Conservation (phyloP, 2,329 filamentous ascomycete species). For the Xylariaceae sp. region DNA sequence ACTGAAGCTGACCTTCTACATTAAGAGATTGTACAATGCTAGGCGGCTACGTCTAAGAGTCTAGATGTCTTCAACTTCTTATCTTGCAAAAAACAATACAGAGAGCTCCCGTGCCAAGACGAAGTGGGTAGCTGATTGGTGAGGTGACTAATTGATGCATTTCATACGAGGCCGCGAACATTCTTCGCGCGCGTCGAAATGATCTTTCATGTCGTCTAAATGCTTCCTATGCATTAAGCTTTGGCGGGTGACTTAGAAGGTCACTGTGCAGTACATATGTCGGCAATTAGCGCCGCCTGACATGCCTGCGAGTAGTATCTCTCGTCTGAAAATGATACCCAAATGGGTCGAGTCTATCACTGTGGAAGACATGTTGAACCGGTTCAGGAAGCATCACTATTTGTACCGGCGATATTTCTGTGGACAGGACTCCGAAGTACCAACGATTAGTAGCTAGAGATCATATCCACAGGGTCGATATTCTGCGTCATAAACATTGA, state of each 20-base stretch:
- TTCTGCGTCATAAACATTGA: slow-evolving; percentile 8
- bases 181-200: slow-evolving; percentile 8
- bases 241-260: too few species aligned
- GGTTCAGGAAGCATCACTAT: too few species aligned
- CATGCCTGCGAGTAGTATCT: neutral
- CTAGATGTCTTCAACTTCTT: slow-evolving; percentile 9
- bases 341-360: neutral
- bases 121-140: neutral
- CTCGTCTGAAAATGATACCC: neutral
- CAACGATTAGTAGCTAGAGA: too few species aligned
- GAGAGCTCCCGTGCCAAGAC: neutral
- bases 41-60: neutral
- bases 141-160: neutral
- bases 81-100: slow-evolving; percentile 13
- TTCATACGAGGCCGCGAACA: slow-evolving; percentile 2
- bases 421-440: too few species aligned
- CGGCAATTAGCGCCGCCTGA: neutral
- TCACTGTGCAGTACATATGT: slow-evolving; percentile 9
- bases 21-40: neutral
- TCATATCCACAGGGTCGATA: neutral
- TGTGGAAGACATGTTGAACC: too few species aligned
- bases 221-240: too few species aligned
- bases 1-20: neutral
- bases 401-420: too few species aligned
- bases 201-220: slow-evolving; percentile 1